Evolutionary conservation across 2,329 filamentous ascomycete genomes (phyloP).

Genomic region (Fusarium pseudocircinatum): DNA sequence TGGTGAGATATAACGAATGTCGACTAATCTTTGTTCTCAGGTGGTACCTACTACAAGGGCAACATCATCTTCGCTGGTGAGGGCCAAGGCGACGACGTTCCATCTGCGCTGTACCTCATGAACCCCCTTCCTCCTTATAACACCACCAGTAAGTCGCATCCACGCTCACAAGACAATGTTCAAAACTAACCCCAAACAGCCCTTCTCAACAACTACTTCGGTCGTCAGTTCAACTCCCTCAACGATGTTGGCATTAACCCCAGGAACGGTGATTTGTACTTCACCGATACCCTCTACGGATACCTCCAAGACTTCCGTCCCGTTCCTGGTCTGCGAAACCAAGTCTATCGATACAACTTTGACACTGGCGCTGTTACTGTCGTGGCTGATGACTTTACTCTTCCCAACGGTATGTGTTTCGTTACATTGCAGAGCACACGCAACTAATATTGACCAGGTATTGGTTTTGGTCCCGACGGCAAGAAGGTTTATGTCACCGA

Average conservation of each 20-base stretch:
- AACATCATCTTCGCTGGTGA: slow-evolving; percentile 60
- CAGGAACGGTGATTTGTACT: slow-evolving; percentile 65
- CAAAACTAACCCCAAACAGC: slow-evolving; percentile 41
- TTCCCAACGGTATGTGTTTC: slow-evolving; percentile 59
- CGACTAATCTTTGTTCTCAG: slow-evolving; percentile 38
- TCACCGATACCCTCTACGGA: slow-evolving; percentile 70
- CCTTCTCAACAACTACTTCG: slow-evolving; percentile 67
- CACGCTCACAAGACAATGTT: accelerated
- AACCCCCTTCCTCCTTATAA: slow-evolving; percentile 57
- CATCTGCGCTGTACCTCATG: slow-evolving; percentile 37
- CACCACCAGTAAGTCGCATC: slow-evolving; percentile 51
- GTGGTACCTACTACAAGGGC: slow-evolving; percentile 60
- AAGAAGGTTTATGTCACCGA: slow-evolving; percentile 65
- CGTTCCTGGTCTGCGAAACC: slow-evolving; percentile 61
- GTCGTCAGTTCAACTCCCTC: slow-evolving; percentile 67
- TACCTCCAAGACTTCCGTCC: slow-evolving; percentile 68
- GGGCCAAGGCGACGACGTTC: slow-evolving; percentile 55
- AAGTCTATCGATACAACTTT: slow-evolving; percentile 67
- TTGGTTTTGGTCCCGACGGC: slow-evolving; percentile 66
- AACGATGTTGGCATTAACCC: slow-evolving; percentile 67
- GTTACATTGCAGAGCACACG: accelerated
- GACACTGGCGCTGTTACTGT: slow-evolving; percentile 60
- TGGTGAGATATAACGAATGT: neutral
- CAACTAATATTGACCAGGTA: slow-evolving; percentile 45
- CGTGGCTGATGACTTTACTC: slow-evolving; percentile 65